A percentile compares a stretch with the other conserved stretches of the same genome.
These are phyloP conservation scores for Penicillium bialowiezense DNA, from an alignment of 495 filamentous ascomycete genomes.

Conservation along the genomic window DNA sequence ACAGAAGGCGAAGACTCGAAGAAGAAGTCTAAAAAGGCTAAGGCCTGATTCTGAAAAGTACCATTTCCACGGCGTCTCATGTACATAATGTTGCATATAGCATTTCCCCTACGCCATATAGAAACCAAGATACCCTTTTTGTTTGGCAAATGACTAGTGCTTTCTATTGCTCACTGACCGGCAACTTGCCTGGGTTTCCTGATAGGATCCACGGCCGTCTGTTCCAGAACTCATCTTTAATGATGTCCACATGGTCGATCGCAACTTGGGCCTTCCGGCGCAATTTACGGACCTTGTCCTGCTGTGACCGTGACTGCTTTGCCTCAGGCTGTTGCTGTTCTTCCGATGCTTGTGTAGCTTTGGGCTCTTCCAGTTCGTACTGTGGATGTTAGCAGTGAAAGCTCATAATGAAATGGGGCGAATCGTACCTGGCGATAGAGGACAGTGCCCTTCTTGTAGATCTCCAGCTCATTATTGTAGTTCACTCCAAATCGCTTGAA, in stretches of 20 bases:
- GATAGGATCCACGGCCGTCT: slow-evolving; percentile 80
- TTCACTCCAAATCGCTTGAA: slow-evolving; percentile 89
- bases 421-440: slow-evolving; percentile 73
- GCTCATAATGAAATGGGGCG: not conserved
- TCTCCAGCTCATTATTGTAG: slow-evolving; percentile 93
- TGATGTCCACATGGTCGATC: slow-evolving; percentile 86
- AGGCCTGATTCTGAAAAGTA: slow-evolving; percentile 11
- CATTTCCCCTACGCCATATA: slow-evolving; percentile 21
- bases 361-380: slow-evolving; percentile 42
- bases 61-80: slow-evolving; percentile 3
- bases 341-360: slow-evolving; percentile 13
- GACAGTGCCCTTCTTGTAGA: slow-evolving; percentile 90
- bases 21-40: slow-evolving; percentile 33
- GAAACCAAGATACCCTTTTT: slow-evolving; percentile 38
- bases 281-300: slow-evolving; percentile 74
- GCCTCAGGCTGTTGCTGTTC: slow-evolving; percentile 10
- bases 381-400: slow-evolving; percentile 8
- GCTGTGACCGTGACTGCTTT: slow-evolving; percentile 66
- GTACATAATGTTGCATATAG: slow-evolving; percentile 11
- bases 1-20: slow-evolving; percentile 31
- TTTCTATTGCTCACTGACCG: slow-evolving; percentile 41
- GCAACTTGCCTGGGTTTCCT: slow-evolving; percentile 66
- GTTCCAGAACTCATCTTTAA: slow-evolving; percentile 91
- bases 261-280: slow-evolving; percentile 72
- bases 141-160: slow-evolving; percentile 22